Conservation (phyloP, 345 rosid species). For the Capsella bursapastoris region DNA sequence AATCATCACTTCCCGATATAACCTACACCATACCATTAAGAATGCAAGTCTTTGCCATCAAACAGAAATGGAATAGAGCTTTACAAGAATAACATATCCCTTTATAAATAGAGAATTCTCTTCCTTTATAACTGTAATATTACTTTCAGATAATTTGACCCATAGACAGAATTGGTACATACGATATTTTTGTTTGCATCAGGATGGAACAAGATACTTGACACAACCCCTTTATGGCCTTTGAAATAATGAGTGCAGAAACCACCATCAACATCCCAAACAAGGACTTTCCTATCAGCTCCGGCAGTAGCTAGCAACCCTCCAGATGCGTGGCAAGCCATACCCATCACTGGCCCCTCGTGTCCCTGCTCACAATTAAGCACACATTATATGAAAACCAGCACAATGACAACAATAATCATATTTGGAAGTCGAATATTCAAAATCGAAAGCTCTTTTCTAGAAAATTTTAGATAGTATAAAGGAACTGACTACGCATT, state of each 20-base stretch:
- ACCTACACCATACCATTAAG: conserved; percentile 54
- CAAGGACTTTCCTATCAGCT: conserved; percentile 95
- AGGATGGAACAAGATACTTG: conserved; percentile 82
- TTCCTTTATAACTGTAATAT: background rate
- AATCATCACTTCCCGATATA: conserved; percentile 89
- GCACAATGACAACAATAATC: background rate
- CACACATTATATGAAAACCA: background rate
- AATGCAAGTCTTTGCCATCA: conserved; percentile 9
- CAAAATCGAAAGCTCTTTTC: conserved; percentile 3
- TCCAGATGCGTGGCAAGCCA: conserved; percentile 94
- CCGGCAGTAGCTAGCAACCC: conserved; percentile 97
- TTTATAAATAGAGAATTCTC: background rate
- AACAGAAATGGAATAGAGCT: conserved; percentile 1
- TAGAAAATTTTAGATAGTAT: background rate
- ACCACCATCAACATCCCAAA: conserved; percentile 99
- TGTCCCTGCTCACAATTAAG: conserved; percentile 63
- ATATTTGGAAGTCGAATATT: background rate
- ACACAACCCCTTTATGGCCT: conserved; percentile 91
- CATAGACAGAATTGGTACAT: conserved; percentile 42
- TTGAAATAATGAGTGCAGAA: conserved; percentile 93
- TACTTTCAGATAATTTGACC: background rate
- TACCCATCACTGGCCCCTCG: conserved; percentile 89
- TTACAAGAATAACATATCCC: background rate
- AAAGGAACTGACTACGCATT: background rate
- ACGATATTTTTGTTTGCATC: conserved; percentile 65